Conservation (phyloP, 2,329 filamentous ascomycete species). For the Aspergillus novoparasiticus region DNA sequence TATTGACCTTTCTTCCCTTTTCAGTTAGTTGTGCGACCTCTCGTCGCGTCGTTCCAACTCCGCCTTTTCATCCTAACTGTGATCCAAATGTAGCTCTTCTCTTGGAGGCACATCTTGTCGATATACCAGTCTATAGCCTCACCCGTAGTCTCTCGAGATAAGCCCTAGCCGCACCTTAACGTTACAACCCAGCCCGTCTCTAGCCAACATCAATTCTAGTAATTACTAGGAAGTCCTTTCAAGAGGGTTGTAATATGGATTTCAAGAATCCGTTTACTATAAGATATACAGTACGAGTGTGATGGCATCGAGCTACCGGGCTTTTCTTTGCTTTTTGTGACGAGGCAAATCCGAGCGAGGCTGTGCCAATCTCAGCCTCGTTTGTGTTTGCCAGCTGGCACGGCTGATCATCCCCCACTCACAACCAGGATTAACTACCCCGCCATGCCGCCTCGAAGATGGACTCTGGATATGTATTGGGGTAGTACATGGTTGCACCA, state of each 20-base stretch:
- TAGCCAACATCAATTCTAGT: neutral
- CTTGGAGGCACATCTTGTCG: too few relatives aligned
- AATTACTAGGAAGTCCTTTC: neutral
- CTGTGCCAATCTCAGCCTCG: neutral
- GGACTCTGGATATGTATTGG: accelerated
- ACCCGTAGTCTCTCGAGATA: neutral
- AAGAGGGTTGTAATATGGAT: neutral
- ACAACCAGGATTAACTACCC: neutral
- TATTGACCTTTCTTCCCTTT: too few relatives aligned
- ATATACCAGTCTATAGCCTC: too few relatives aligned
- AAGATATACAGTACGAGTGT: neutral
- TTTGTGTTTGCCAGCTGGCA: neutral
- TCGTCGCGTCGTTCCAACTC: neutral
- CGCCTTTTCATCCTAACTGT: neutral
- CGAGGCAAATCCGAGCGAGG: neutral
- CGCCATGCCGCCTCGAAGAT: neutral
- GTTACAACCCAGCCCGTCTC: neutral
- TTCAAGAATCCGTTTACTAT: neutral
- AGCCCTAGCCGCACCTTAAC: neutral
- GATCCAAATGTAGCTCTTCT: neutral
- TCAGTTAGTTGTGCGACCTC: neutral
- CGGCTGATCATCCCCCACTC: neutral
- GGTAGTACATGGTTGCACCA: neutral
- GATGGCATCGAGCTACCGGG: neutral
- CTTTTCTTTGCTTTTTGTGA: neutral